phyloP scores from a whole-genome alignment of 2,329 filamentous ascomycete species.

The Didymella arachidicola region DNA sequence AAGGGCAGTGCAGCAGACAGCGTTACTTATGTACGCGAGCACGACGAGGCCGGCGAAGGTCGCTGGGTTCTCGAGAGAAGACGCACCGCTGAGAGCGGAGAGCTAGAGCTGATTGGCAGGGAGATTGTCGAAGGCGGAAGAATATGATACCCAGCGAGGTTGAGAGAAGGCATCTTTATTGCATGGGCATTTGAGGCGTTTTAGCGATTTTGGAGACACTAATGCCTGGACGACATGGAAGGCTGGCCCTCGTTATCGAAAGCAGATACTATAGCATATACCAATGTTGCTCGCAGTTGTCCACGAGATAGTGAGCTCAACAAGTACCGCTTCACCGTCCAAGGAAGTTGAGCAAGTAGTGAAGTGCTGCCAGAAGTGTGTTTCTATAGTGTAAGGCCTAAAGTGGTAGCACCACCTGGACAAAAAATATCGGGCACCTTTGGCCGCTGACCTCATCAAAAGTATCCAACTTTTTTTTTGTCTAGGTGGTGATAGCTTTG shows the following conservation, averaged over 20 bases:
- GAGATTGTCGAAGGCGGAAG: conserved; percentile 67
- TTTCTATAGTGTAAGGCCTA: neutral
- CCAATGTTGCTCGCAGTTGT: neutral
- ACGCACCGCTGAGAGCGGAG: conserved; percentile 69
- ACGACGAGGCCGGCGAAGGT: conserved; percentile 64
- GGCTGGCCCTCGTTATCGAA: conserved; percentile 12
- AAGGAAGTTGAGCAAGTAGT: neutral
- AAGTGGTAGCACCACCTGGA: too few relatives aligned
- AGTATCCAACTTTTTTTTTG: too few relatives aligned
- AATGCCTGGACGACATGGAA: conserved; percentile 7
- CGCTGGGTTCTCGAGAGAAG: conserved; percentile 75
- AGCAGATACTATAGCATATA: conserved; percentile 11
- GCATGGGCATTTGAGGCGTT: conserved; percentile 9
- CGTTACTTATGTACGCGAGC: conserved; percentile 71
- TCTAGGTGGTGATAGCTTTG: neutral
- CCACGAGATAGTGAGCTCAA: neutral
- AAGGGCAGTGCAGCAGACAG: conserved; percentile 66
- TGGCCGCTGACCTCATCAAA: too few relatives aligned
- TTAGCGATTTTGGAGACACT: conserved; percentile 3
- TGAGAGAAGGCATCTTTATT: neutral
- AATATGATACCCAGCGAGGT: conserved; percentile 26
- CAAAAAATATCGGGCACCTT: too few relatives aligned
- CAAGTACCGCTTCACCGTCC: neutral
- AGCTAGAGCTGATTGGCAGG: conserved; percentile 70
- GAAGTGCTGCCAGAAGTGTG: neutral